A percentile compares a stretch with the other conserved stretches of the same genome.
phyloP scores from a whole-genome alignment of 202 grass and related monocot species.

The Musa balbisiana region DNA sequence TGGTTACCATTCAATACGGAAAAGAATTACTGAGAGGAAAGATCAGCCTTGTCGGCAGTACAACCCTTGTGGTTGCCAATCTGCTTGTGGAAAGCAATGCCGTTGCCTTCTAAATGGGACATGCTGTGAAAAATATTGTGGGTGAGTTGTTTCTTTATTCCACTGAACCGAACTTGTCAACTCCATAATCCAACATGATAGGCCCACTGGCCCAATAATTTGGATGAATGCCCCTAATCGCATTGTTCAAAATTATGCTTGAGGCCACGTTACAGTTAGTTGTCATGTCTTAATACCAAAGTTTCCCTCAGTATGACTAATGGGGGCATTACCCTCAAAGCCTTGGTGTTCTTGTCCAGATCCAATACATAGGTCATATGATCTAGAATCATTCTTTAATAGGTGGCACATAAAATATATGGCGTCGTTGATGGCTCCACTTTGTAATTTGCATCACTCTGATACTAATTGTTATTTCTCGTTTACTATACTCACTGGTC shows the following conservation, averaged over 20 bases:
- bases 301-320: too few relatives aligned
- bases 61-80: slow-evolving; percentile 91
- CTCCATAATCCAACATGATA: neutral
- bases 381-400: too few relatives aligned
- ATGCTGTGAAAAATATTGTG: slow-evolving; percentile 95
- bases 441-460: neutral
- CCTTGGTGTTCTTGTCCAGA: too few relatives aligned
- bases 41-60: slow-evolving; percentile 88
- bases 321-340: too few relatives aligned
- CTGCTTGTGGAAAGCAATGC: slow-evolving; percentile 92
- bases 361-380: too few relatives aligned
- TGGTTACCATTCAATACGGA: slow-evolving; percentile 89
- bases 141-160: slow-evolving; percentile 38
- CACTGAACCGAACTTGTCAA: slow-evolving; percentile 8
- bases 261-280: too few relatives aligned
- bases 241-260: too few relatives aligned
- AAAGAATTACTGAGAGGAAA: slow-evolving; percentile 91
- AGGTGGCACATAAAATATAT: too few relatives aligned
- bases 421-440: neutral
- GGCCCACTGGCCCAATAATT: neutral
- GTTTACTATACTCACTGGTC: neutral
- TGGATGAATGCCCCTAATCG: neutral
- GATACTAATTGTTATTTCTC: neutral
- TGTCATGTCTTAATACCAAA: too few relatives aligned
- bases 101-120: slow-evolving; percentile 76